Evolutionary conservation across 2,329 filamentous ascomycete species (phyloP), one percentile per base, ranked within the genome.

Genomic region (Botrytis porri): DNA sequence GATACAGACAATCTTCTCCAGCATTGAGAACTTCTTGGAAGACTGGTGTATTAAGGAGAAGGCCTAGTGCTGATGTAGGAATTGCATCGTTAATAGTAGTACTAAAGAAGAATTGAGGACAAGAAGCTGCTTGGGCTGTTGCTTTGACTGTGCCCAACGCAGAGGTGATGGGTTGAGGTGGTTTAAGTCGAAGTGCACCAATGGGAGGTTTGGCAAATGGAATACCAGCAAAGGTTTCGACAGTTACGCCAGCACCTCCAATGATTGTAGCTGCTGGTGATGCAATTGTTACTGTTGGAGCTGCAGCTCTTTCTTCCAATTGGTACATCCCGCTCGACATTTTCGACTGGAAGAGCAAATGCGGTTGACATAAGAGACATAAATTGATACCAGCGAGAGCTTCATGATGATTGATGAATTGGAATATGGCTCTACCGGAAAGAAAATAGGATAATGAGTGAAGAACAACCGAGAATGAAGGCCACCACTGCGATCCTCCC

Each of bases 161-260:
- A 7, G 83, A 82, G 10, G 85, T 88, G 25, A 93, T 82, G 12
- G 86, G 84, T 78, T 89, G 86, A 0, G 93, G 93, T 10, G 91
- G 90, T 79, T 87, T 90, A 48, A 96, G 86, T 25, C 93, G 89
- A 37, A 93, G 83, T 4, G 84, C 80, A 0, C 90, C 92, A 0
- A 87, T 85, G 0, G 93, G 93, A 1, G 92, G 86, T 75, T 93
- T 84, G 3, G 92, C 92, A 78, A 90, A 96, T 4, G 92, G 93
- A 72, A 96, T 93, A 35, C 90, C 92, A 62, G 75, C 75, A 83
- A 93, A 95, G 41, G 85, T 87, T 73, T 95, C 92, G 35, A 93
- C 85, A 6, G 45, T 63, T 35, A n/a, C 45, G 5, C 65, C 73
- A 16, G 72, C 43, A 32, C 59, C 51, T 39, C 75, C 76, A 18